Evolutionary conservation across 1,284 basidiomycete species (phyloP).

Genomic region (Leccinum discolor): DNA sequence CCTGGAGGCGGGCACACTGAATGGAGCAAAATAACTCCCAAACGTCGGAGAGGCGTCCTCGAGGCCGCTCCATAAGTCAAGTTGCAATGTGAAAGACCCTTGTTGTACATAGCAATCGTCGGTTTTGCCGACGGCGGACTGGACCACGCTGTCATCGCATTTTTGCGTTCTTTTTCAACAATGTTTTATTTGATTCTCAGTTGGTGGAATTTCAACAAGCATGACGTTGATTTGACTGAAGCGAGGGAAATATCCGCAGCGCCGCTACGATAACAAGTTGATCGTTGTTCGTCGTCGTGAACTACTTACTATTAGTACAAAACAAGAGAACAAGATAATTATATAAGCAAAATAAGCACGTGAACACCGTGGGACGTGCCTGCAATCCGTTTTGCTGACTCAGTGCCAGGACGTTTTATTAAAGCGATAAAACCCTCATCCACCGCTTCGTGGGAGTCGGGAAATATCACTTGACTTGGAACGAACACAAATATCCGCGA

Average conservation of each 20-base stretch:
- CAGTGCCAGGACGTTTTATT: too few relatives aligned
- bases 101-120: conserved; percentile 9
- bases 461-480: too few relatives aligned
- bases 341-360: too few relatives aligned
- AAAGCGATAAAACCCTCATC: too few relatives aligned
- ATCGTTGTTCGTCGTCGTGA: too few relatives aligned
- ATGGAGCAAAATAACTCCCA: conserved; percentile 18
- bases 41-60: conserved; percentile 22
- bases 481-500: too few relatives aligned
- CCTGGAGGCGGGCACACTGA: neutral
- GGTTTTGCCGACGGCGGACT: conserved; percentile 16
- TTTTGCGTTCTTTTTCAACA: conserved; percentile 9
- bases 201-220: neutral
- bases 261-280: too few relatives aligned
- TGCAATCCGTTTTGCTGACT: too few relatives aligned
- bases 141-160: conserved; percentile 17
- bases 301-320: too few relatives aligned
- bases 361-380: too few relatives aligned
- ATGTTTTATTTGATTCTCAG: conserved; percentile 1
- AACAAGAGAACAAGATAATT: too few relatives aligned
- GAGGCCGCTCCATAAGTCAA: conserved; percentile 15
- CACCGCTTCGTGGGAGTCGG: too few relatives aligned
- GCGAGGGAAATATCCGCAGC: conserved; percentile 5
- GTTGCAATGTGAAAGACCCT: conserved; percentile 8
- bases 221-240: conserved; percentile 5